These are phyloP conservation scores for Xerocomus minutiporus DNA, from an alignment of 1,284 basidiomycete species.

Conservation along the genomic window DNA sequence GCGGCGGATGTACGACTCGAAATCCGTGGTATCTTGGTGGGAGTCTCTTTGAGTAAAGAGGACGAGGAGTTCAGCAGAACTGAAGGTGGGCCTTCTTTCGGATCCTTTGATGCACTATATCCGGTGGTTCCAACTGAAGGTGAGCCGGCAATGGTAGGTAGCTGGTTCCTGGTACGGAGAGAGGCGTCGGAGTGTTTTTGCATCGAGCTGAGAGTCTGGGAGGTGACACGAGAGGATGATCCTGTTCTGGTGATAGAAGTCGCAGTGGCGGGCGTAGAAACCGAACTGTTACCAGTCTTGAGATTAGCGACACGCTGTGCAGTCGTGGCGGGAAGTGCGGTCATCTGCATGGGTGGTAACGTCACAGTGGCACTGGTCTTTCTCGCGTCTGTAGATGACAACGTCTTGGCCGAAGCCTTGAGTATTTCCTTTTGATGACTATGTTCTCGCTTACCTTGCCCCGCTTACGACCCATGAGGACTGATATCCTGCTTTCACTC, in stretches of 20 bases:
- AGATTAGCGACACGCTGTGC: slow-evolving; percentile 76
- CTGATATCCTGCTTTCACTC: slow-evolving; percentile 80
- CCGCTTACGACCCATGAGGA: slow-evolving; percentile 82
- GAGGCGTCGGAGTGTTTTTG: slow-evolving; percentile 78
- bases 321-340: slow-evolving; percentile 73
- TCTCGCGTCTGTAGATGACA: slow-evolving; percentile 79
- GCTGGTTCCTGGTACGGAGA: slow-evolving; percentile 64
- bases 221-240: slow-evolving; percentile 59
- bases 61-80: slow-evolving; percentile 48
- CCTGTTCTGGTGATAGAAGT: slow-evolving; percentile 41
- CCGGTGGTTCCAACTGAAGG: slow-evolving; percentile 71
- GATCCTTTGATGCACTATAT: slow-evolving; percentile 48
- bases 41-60: slow-evolving; percentile 69
- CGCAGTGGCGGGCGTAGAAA: slow-evolving; percentile 38
- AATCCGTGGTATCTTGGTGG: slow-evolving; percentile 93
- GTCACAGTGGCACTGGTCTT: slow-evolving; percentile 61
- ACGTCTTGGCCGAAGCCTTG: slow-evolving; percentile 50
- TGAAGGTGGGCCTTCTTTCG: slow-evolving; percentile 52
- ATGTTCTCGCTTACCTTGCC: slow-evolving; percentile 70
- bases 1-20: slow-evolving; percentile 71
- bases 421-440: slow-evolving; percentile 11
- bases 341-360: slow-evolving; percentile 85
- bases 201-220: slow-evolving; percentile 75
- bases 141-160: slow-evolving; percentile 88
- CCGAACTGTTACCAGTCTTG: slow-evolving; percentile 50